Evolutionary conservation across 2,329 filamentous ascomycete species (phyloP).

Genomic region (Zymoseptoria pseudotritici): DNA sequence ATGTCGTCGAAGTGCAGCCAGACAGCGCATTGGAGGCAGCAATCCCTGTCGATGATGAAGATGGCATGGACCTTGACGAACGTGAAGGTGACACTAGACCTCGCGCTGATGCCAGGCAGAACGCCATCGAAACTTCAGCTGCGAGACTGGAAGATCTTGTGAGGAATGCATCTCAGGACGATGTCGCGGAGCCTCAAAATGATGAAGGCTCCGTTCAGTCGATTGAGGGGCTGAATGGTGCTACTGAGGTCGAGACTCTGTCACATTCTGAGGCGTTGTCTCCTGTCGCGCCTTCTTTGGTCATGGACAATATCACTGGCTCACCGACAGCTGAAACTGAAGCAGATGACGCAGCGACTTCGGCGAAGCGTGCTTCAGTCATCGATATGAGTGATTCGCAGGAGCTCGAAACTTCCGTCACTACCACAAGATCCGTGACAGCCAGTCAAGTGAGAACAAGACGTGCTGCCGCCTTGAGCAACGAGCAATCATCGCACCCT

Average conservation of each 20-base stretch:
- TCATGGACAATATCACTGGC: neutral
- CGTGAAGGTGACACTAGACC: neutral
- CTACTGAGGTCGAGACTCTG: neutral
- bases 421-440: neutral
- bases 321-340: neutral
- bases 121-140: neutral
- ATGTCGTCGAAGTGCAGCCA: neutral
- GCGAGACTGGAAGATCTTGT: neutral
- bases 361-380: neutral
- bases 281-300: neutral
- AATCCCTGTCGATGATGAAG: neutral
- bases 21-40: neutral
- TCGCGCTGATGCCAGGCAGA: neutral
- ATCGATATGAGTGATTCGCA: neutral
- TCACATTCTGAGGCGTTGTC: neutral
- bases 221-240: neutral
- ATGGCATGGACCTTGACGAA: neutral
- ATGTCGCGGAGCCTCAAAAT: neutral
- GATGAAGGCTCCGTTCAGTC: neutral
- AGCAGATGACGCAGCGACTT: neutral
- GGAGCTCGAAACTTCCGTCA: neutral
- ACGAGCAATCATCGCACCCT: constrained; percentile 4
- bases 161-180: neutral
- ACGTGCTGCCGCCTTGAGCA: neutral
- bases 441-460: neutral